These are phyloP conservation scores for Microdochium trichocladiopsis DNA, from an alignment of 2,329 filamentous ascomycete genomes.

Conservation along the genomic window DNA sequence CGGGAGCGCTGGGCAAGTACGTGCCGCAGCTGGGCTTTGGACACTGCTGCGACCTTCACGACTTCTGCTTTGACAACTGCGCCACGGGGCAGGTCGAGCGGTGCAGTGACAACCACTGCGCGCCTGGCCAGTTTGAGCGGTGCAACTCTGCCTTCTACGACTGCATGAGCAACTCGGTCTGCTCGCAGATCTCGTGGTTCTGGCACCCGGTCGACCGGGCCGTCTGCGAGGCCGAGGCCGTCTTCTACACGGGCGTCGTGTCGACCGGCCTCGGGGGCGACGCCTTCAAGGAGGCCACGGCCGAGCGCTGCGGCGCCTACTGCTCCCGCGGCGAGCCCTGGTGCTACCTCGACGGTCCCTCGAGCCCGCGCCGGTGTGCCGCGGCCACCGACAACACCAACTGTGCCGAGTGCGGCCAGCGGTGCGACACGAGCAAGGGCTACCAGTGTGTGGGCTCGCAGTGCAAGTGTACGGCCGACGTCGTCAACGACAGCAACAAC, in stretches of 20 bases:
- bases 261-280: neutral
- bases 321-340: neutral
- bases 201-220: neutral
- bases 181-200: neutral
- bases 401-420: neutral
- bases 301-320: neutral
- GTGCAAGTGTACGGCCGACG: neutral
- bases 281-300: neutral
- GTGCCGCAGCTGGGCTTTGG: conserved; percentile 2
- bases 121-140: neutral
- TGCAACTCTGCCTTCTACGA: conserved; percentile 1
- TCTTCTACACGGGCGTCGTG: conserved; percentile 1
- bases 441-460: neutral
- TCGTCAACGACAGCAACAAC: conserved; percentile 5
- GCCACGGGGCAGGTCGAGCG: neutral
- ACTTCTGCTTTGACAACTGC: conserved; percentile 3
- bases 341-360: neutral
- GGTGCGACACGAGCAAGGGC: neutral
- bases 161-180: conserved; percentile 1
- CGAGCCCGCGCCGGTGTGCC: neutral
- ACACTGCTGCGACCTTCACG: conserved; percentile 2
- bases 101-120: neutral
- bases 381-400: neutral
- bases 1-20: neutral
- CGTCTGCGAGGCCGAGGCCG: conserved; percentile 1